Evolutionary conservation across 2,329 filamentous ascomycete genomes (phyloP), one percentile per base, ranked within the genome.

Genomic region (Coniochaeta pulveracea): DNA sequence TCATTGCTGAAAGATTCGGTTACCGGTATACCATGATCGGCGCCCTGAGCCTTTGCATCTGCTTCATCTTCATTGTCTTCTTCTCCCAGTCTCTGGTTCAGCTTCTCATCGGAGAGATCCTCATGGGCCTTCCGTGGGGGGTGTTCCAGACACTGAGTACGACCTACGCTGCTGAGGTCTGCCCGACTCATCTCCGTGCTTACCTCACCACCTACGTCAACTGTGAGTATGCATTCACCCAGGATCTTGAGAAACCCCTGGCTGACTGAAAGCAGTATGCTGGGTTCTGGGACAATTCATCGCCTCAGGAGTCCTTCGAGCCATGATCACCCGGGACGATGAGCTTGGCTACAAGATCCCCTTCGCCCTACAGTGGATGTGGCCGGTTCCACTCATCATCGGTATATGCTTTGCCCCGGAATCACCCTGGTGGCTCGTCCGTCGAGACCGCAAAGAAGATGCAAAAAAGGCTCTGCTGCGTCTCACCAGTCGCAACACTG

Each of bases 351-450:
- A 56, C 37, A 47, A 53, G 9, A 56, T 42, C 10, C 56, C 57
- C 3, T 61, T 54, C 31, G 56, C 47, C 1, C 29, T 59, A 6
- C 56, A 60, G 42, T 64, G 60, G 60, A 42, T 51, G 2, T 64
- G 58, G 52, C 57, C 58, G 1, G 37, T 56, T 3, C 56, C 57
- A 2, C 46, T 64, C 0, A 44, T 61, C 25, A 37, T 59, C 3
- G 47, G 47, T 5, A 50, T 56, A 8, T 37, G 45, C 17, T 52
- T 62, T 26, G 57, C 58, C 5, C 61, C 61, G 2, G 61, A 64
- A 35, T 58, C 53, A 3, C 61, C 61, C 3, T 64, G 61, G 57
- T 63, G 53, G 49, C 50, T 59, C 3, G 53, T 63, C n/a, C 53
- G 58, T 10, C 48, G 53, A 21, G 50, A 52, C 6, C 49, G 51